These are phyloP conservation scores for Penicillium paxilli DNA, from an alignment of 495 filamentous ascomycete species.

Conservation along the genomic window DNA sequence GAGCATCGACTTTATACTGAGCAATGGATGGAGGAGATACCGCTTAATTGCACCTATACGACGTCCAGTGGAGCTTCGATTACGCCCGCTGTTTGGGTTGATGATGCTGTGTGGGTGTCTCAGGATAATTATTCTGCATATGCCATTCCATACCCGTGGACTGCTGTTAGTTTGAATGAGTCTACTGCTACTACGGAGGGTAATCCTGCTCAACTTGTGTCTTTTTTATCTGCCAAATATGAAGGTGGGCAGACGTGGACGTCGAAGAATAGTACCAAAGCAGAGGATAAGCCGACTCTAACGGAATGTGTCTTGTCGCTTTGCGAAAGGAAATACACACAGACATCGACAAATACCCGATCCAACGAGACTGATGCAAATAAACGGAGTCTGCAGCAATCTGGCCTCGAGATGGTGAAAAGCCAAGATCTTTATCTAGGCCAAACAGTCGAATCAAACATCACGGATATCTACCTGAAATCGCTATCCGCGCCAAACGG, in stretches of 20 bases:
- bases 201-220: not conserved
- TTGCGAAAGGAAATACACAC: not conserved
- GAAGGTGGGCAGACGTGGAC: not conserved
- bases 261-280: not conserved
- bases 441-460: not conserved
- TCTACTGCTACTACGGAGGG: not conserved
- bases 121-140: not conserved
- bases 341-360: too few species aligned
- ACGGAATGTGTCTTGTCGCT: not conserved
- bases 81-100: not conserved
- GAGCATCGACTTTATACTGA: not conserved
- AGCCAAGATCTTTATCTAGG: not conserved
- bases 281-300: not conserved
- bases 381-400: too few species aligned
- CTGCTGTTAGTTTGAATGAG: not conserved
- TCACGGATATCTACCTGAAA: not conserved
- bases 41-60: slow-evolving; percentile 4
- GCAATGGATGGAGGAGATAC: not conserved
- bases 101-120: not conserved
- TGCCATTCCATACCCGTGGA: not conserved
- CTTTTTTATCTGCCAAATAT: not conserved
- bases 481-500: not conserved
- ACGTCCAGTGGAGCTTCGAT: not conserved
- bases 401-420: too few species aligned
- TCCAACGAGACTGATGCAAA: not conserved